These are phyloP conservation scores for Raddia distichophylla DNA, from an alignment of 176 grass and related monocot species.

Conservation along the genomic window DNA sequence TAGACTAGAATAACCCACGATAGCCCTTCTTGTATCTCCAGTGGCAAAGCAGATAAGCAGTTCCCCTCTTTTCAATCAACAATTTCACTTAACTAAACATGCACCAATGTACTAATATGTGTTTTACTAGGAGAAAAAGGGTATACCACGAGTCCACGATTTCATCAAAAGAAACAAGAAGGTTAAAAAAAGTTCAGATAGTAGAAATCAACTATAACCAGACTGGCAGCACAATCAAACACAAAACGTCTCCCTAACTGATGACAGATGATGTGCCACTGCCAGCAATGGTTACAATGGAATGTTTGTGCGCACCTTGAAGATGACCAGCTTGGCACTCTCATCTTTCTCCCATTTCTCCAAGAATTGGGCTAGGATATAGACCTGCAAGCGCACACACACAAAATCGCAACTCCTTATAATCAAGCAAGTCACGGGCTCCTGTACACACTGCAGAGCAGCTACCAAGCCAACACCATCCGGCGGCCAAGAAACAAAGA, in stretches of 20 bases:
- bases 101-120: not conserved
- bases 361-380: constrained; percentile 71
- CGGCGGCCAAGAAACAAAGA: not conserved
- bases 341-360: constrained; percentile 98
- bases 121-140: no score
- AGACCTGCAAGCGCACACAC: constrained; percentile 50
- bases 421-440: not conserved
- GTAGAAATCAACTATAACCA: no score
- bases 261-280: not conserved
- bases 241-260: no score
- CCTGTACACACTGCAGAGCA: not conserved
- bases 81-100: not conserved
- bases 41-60: not conserved
- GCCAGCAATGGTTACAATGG: not conserved
- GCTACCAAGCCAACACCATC: not conserved
- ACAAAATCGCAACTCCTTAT: not conserved
- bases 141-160: no score
- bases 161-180: no score
- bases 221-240: no score
- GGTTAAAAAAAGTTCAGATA: no score
- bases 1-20: no score
- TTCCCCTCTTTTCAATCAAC: not conserved
- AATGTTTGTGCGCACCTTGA: constrained; percentile 55
- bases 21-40: not conserved
- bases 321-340: constrained; percentile 74